Conservation (phyloP, 257 asterid species). For the Nicotiana obtusifolia region DNA sequence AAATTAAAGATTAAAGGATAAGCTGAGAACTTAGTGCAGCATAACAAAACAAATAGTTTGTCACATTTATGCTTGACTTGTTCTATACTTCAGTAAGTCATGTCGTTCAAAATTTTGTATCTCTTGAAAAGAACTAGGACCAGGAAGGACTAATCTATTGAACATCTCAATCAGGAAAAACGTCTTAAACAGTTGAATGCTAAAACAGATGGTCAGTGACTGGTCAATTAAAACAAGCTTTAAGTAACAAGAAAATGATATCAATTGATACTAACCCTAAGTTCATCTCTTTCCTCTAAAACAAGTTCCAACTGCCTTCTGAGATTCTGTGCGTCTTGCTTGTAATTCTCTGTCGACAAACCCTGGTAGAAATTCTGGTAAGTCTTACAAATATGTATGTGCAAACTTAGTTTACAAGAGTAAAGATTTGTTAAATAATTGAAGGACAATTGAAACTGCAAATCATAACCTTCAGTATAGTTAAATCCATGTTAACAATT, state of each 20-base stretch:
- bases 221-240: not conserved
- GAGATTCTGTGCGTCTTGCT: conserved; percentile 58
- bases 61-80: not conserved
- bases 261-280: conserved; percentile 48
- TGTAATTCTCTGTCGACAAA: conserved; percentile 41
- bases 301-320: conserved; percentile 52
- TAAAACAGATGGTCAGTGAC: not conserved
- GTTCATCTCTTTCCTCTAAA: conserved; percentile 68
- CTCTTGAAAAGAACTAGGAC: not conserved
- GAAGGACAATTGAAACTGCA: not conserved
- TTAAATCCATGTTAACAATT: not conserved
- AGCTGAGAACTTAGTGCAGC: not conserved
- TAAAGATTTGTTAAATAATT: not conserved
- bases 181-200: not conserved
- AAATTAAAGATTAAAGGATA: conserved; percentile 20
- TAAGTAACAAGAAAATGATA: not conserved
- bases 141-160: not conserved
- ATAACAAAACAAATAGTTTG: not conserved
- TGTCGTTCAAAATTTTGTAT: not conserved
- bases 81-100: not conserved
- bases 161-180: not conserved
- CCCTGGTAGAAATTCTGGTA: conserved; percentile 35
- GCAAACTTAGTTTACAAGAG: not conserved
- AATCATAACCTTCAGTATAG: not conserved
- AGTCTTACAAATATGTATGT: conserved; percentile 5